Conservation (phyloP, 345 rosid species). For the Moricandia arvensis region DNA sequence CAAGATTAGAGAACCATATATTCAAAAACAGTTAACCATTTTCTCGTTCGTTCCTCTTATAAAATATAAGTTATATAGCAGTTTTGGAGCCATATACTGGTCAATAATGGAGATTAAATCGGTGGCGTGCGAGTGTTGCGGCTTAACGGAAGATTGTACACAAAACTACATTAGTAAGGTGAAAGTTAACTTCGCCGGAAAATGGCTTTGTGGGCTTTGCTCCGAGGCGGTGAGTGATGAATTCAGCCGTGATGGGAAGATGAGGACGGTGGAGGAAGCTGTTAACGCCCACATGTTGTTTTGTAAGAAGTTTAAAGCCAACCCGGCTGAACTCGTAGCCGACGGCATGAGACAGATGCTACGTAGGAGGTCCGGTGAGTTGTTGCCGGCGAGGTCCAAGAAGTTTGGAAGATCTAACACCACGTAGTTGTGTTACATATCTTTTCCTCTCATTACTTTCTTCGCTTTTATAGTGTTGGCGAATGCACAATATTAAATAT, state of each 20-base stretch:
- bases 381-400: constrained; percentile 55
- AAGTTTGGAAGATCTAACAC: constrained; percentile 67
- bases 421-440: constrained; percentile 38
- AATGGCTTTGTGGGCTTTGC: constrained; percentile 97
- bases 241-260: constrained; percentile 48
- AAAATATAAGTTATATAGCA: neutral
- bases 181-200: constrained; percentile 74
- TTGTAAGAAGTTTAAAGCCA: constrained; percentile 77
- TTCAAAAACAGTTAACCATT: neutral
- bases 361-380: constrained; percentile 71
- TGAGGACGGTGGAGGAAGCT: constrained; percentile 66
- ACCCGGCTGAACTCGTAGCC: constrained; percentile 89
- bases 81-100: constrained; percentile 4
- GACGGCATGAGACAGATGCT: constrained; percentile 97
- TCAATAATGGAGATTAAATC: constrained; percentile 78
- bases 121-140: constrained; percentile 85
- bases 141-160: constrained; percentile 89
- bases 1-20: neutral
- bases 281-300: constrained; percentile 87
- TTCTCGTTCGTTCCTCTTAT: neutral
- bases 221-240: constrained; percentile 92
- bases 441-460: neutral
- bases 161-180: constrained; percentile 69
- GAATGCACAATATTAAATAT: neutral
- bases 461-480: neutral